Evolutionary conservation across 2,329 filamentous ascomycete genomes (phyloP).

Genomic region (Sporothrix variecibatus): DNA sequence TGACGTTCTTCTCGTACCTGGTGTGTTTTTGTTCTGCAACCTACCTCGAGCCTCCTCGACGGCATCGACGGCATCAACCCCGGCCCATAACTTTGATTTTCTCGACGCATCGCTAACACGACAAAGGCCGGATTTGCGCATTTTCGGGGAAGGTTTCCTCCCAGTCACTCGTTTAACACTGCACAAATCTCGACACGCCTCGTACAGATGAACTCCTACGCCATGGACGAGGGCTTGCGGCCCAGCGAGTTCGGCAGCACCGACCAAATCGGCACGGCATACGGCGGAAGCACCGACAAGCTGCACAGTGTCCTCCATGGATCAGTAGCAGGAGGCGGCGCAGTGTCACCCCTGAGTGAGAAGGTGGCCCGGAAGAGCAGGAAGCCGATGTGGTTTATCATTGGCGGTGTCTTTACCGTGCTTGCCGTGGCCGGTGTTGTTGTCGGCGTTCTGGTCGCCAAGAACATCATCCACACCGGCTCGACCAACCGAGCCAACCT

Average conservation of each 20-base stretch:
- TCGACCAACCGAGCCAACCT: not conserved
- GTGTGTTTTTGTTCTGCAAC: not conserved
- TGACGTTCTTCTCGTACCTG: not conserved
- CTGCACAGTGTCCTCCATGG: not conserved
- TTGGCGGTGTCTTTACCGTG: not conserved
- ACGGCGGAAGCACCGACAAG: constrained; percentile 21
- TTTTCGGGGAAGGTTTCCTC: not conserved
- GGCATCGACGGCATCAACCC: too few species aligned
- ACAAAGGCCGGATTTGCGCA: constrained; percentile 2
- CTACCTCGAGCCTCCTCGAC: not conserved
- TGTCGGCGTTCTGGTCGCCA: constrained; percentile 19
- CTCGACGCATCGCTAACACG: not conserved
- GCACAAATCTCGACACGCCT: not conserved
- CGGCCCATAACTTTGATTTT: not conserved
- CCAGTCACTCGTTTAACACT: constrained; percentile 5
- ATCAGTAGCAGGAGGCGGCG: not conserved
- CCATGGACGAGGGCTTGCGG: not conserved
- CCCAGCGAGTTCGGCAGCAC: constrained; percentile 17
- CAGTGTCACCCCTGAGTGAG: not conserved
- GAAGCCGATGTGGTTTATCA: constrained; percentile 1
- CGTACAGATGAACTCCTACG: not conserved
- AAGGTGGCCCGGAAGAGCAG: constrained; percentile 4
- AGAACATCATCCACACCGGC: constrained; percentile 18
- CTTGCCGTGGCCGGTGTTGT: constrained; percentile 19
- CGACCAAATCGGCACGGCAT: constrained; percentile 10